A percentile compares a stretch with the other conserved stretches of the same genome.
phyloP scores from a whole-genome alignment of 768 basidiomycete genomes.

The Tricholoma matsutake region DNA sequence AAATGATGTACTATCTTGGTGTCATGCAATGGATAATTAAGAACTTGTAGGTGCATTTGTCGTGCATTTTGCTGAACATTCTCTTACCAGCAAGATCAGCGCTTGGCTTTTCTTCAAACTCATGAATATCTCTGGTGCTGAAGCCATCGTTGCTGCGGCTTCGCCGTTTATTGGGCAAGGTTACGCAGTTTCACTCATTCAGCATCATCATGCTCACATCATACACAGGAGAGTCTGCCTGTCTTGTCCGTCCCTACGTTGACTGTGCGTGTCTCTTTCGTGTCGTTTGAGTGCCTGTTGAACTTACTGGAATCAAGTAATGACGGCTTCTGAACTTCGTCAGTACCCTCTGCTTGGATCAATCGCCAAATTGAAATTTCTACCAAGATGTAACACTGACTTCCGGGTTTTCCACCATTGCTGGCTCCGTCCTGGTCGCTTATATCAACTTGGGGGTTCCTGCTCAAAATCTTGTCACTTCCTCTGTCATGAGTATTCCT shows the following conservation, averaged over 20 bases:
- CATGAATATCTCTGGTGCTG: constrained; percentile 90
- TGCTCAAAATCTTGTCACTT: constrained; percentile 76
- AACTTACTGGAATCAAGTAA: constrained; percentile 33
- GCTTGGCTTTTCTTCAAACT: constrained; percentile 94
- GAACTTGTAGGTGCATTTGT: constrained; percentile 58
- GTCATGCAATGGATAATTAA: constrained; percentile 94
- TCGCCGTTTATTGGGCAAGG: constrained; percentile 95
- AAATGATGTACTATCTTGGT: constrained; percentile 88
- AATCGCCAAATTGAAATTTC: background rate
- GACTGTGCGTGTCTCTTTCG: constrained; percentile 39
- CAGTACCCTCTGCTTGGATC: constrained; percentile 13
- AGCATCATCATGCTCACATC: background rate
- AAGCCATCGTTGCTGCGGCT: constrained; percentile 88
- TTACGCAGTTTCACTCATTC: background rate
- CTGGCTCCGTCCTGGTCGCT: constrained; percentile 84
- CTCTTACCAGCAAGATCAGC: constrained; percentile 29
- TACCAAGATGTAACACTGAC: constrained; percentile 73
- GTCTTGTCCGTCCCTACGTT: constrained; percentile 80
- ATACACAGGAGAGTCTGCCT: constrained; percentile 65
- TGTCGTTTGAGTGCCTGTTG: constrained; percentile 3
- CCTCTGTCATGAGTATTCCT: constrained; percentile 93
- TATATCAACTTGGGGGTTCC: constrained; percentile 81
- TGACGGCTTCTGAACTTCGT: constrained; percentile 86
- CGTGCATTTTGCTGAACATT: background rate
- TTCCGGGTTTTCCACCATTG: constrained; percentile 90